Conservation (phyloP, 2,329 filamentous ascomycete species). For the Fusarium irregulare region DNA sequence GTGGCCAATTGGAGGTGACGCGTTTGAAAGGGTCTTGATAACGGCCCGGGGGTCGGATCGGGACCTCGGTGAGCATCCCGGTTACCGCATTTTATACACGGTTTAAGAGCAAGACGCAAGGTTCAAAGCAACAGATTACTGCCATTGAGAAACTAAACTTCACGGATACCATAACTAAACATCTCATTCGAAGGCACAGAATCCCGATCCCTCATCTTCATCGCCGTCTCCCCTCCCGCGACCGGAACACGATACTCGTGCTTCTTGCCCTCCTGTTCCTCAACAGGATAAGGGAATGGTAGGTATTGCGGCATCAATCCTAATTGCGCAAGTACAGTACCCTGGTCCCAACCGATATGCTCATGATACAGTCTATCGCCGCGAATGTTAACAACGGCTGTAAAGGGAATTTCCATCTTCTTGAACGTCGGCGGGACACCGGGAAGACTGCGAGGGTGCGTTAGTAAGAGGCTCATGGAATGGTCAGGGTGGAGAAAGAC, state of each 20-base stretch:
- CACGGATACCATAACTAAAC: slow-evolving; percentile 43
- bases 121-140: neutral
- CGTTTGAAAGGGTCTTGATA: slow-evolving; percentile 4
- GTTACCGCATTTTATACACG: neutral
- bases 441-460: slow-evolving; percentile 53
- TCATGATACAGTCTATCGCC: slow-evolving; percentile 74
- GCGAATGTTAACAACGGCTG: slow-evolving; percentile 70
- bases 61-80: no score
- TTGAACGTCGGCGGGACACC: slow-evolving; percentile 66
- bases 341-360: slow-evolving; percentile 77
- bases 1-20: neutral
- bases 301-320: slow-evolving; percentile 69
- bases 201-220: slow-evolving; percentile 49
- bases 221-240: slow-evolving; percentile 47
- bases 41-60: neutral
- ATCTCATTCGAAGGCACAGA: slow-evolving; percentile 49
- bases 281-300: slow-evolving; percentile 67
- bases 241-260: slow-evolving; percentile 51
- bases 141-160: slow-evolving; percentile 2
- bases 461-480: accelerated
- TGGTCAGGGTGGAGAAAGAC: no score
- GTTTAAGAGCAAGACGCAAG: no score
- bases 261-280: slow-evolving; percentile 42
- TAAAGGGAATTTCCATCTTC: slow-evolving; percentile 68
- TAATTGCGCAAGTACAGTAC: slow-evolving; percentile 69